These are phyloP conservation scores for Saccharomyces hybrid DNA, from an alignment of 1,139 yeast genomes.

Conservation along the genomic window DNA sequence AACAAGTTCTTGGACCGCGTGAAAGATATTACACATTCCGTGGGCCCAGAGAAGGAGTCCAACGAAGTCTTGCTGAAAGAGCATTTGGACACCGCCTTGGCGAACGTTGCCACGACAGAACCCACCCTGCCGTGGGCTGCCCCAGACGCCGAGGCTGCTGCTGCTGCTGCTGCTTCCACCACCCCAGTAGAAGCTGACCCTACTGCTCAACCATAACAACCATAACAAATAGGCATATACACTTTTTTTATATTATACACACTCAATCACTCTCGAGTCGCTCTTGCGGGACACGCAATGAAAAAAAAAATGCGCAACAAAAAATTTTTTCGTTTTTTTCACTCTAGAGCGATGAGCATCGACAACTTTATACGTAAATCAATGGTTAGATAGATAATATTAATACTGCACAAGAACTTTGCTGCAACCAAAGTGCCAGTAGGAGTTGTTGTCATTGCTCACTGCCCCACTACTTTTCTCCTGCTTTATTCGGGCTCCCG, in stretches of 20 bases:
- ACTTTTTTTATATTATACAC: not conserved
- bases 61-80: slow-evolving; percentile 24
- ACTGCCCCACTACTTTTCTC: not conserved
- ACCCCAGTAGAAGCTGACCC: not conserved
- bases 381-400: not conserved
- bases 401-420: not conserved
- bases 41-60: slow-evolving; percentile 25
- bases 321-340: not conserved
- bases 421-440: not conserved
- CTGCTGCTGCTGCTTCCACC: slow-evolving; percentile 3
- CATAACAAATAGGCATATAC: not conserved
- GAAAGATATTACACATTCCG: slow-evolving; percentile 41
- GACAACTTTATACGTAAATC: not conserved
- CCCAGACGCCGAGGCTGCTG: slow-evolving; percentile 2
- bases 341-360: not conserved
- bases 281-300: not conserved
- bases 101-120: slow-evolving; percentile 27
- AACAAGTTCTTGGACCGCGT: slow-evolving; percentile 56
- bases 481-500: not conserved
- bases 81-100: slow-evolving; percentile 23
- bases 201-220: not conserved
- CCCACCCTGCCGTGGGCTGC: slow-evolving; percentile 27
- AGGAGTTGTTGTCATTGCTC: no score
- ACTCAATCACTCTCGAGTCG: not conserved
- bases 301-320: not conserved